A percentile compares a stretch with the other conserved stretches of the same genome.
Evolutionary conservation across 2,329 filamentous ascomycete species (phyloP).

Genomic region (Alternaria sp.): DNA sequence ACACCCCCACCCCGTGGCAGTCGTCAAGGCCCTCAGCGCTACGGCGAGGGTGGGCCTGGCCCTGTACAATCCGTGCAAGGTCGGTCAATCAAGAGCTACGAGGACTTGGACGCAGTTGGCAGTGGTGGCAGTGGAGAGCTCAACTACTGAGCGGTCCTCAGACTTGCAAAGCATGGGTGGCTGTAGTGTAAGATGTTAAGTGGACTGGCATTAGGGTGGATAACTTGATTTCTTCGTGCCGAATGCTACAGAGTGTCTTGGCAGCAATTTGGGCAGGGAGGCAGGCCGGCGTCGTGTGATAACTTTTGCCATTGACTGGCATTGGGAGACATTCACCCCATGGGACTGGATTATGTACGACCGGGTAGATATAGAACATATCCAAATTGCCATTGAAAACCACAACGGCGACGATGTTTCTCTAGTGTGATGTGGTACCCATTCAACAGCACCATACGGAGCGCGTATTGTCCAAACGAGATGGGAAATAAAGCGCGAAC

Average conservation of each 20-base stretch:
- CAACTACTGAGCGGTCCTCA: constrained; percentile 71
- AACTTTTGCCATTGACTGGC: constrained; percentile 3
- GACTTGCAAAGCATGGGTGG: constrained; percentile 6
- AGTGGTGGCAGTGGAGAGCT: constrained; percentile 76
- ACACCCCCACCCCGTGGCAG: constrained; percentile 61
- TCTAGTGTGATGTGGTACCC: not conserved
- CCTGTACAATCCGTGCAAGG: constrained; percentile 92
- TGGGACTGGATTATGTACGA: constrained; percentile 14
- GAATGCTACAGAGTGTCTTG: constrained; percentile 21
- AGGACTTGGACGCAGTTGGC: constrained; percentile 85
- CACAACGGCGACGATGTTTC: not conserved
- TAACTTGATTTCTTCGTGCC: constrained; percentile 19
- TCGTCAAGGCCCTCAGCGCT: constrained; percentile 65
- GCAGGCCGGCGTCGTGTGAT: constrained; percentile 18
- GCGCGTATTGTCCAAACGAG: constrained; percentile 3
- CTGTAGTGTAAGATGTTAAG: constrained; percentile 22
- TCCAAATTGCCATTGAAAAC: constrained; percentile 11
- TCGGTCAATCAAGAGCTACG: constrained; percentile 93
- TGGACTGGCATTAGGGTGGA: constrained; percentile 29
- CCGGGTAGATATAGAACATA: constrained; percentile 8
- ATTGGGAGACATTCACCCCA: constrained; percentile 9
- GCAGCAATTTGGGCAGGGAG: constrained; percentile 12
- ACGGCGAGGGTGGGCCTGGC: constrained; percentile 78
- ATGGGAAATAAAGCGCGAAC: constrained; percentile 5
- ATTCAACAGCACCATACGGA: not conserved